Conservation (phyloP, 169 alveolate species). For the Cryptosporidium baileyi region DNA sequence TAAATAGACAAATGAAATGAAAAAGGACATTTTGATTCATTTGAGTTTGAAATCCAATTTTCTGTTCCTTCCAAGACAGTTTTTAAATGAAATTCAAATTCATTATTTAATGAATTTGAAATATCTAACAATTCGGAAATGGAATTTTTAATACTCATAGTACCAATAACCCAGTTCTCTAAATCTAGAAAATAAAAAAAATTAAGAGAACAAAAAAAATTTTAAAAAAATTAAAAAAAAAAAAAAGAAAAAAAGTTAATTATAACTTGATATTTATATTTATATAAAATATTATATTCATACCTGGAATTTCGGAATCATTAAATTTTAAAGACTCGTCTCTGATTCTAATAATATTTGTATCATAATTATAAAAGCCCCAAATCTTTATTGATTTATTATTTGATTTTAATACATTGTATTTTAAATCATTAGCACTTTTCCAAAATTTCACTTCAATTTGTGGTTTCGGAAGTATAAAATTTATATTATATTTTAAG, state of each 20-base stretch:
- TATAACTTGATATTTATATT: not conserved
- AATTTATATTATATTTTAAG: not conserved
- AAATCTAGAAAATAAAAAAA: not conserved
- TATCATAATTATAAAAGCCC: slow-evolving; percentile 37
- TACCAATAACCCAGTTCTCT: slow-evolving; percentile 8
- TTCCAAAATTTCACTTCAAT: slow-evolving; percentile 61
- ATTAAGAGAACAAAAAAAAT: not conserved
- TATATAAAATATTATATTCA: not conserved
- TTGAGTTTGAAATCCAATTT: not conserved
- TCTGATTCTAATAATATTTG: slow-evolving; percentile 27
- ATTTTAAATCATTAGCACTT: not conserved
- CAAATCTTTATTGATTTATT: slow-evolving; percentile 1
- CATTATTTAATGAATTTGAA: not conserved
- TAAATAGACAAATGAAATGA: not conserved
- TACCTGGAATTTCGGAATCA: slow-evolving; percentile 3
- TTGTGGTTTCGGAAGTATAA: slow-evolving; percentile 15
- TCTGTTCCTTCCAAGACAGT: not conserved
- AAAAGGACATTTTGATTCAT: slow-evolving; percentile 13
- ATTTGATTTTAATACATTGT: slow-evolving; percentile 7
- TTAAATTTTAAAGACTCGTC: slow-evolving; percentile 4
- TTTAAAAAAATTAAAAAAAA: not conserved
- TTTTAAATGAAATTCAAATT: not conserved
- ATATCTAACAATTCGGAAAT: not conserved
- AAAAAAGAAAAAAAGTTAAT: not conserved
- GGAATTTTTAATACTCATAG: not conserved